phyloP scores from a whole-genome alignment of 306 rosid species.

The Inga leiocalycina region DNA sequence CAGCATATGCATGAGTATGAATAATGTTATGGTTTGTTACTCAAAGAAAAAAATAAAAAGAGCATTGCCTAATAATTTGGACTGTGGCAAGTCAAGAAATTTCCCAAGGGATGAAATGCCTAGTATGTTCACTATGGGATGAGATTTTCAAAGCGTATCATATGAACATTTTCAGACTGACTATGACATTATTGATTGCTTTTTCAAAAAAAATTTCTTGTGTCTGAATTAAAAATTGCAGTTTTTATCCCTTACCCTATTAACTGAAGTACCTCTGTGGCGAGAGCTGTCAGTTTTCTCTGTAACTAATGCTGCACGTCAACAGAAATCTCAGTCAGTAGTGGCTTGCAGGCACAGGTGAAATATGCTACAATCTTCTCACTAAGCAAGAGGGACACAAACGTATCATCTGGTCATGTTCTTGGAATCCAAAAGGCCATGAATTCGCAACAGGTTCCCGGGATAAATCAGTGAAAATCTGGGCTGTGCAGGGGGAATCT shows the following conservation, averaged over 20 bases:
- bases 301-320: neutral
- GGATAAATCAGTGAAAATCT: conserved; percentile 83
- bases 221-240: neutral
- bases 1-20: conserved; percentile 5
- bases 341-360: conserved; percentile 54
- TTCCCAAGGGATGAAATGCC: neutral
- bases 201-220: neutral
- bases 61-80: neutral
- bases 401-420: conserved; percentile 96
- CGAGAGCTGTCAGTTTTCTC: neutral
- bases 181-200: neutral
- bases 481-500: conserved; percentile 58
- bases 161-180: neutral
- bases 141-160: neutral
- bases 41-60: neutral
- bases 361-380: conserved; percentile 58
- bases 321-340: conserved; percentile 16
- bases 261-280: neutral
- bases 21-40: neutral
- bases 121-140: neutral
- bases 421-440: conserved; percentile 87
- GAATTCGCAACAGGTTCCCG: conserved; percentile 97
- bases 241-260: neutral
- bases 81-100: neutral
- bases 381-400: conserved; percentile 88